Evolutionary conservation across 805 yeast genomes (phyloP).

Genomic region (Candida incommunis): DNA sequence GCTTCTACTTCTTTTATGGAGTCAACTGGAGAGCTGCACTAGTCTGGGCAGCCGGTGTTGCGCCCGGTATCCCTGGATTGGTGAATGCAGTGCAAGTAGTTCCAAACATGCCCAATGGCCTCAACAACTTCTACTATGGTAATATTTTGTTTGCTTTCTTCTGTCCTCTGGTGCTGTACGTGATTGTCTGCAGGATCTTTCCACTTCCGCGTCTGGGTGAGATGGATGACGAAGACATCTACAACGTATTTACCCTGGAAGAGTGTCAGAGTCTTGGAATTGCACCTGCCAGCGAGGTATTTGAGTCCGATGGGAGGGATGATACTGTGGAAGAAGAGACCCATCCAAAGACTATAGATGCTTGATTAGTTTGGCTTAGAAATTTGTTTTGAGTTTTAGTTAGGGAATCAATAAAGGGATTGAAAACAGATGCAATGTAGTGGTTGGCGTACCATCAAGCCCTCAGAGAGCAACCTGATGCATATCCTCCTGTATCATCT

Average conservation of each 20-base stretch:
- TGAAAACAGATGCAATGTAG: too few species aligned
- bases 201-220: not conserved
- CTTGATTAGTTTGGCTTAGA: too few species aligned
- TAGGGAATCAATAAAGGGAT: too few species aligned
- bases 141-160: constrained; percentile 29
- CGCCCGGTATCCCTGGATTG: constrained; percentile 14
- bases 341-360: too few species aligned
- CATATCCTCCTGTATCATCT: too few species aligned
- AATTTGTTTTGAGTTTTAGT: too few species aligned
- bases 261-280: not conserved
- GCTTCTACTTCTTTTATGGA: constrained; percentile 31
- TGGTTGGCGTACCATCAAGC: too few species aligned
- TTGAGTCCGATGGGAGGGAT: not conserved
- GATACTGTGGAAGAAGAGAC: too few species aligned
- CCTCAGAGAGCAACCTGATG: too few species aligned
- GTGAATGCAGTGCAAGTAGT: constrained; percentile 23
- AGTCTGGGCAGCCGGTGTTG: constrained; percentile 21
- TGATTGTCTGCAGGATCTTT: not conserved
- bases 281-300: not conserved
- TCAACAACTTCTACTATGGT: constrained; percentile 29
- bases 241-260: not conserved
- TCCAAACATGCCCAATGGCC: constrained; percentile 20
- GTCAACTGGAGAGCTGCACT: constrained; percentile 28
- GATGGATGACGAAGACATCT: not conserved
- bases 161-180: not conserved